Evolutionary conservation across 164 flowering plant genomes (phyloP).

Genomic region (Vitis riparia): DNA sequence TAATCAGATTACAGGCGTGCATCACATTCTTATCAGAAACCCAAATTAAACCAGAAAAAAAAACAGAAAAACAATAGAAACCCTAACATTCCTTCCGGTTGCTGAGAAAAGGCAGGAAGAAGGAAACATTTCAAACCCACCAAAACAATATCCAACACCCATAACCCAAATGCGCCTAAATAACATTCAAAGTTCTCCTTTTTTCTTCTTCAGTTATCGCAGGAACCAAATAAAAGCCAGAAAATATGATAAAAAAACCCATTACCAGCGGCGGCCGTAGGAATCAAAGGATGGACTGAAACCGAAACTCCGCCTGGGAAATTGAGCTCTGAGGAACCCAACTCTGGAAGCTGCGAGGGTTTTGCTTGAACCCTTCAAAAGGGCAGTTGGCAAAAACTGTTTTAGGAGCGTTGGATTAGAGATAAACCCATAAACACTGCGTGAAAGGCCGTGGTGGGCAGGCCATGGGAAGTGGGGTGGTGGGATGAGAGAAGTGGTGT

Average conservation of each 20-base stretch:
- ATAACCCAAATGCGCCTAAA: neutral
- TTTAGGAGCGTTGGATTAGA: conserved; percentile 20
- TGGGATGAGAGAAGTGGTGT: conserved; percentile 2
- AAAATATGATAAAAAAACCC: conserved; percentile 2
- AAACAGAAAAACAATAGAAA: no score
- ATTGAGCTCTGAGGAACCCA: conserved; percentile 15
- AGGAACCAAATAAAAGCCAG: neutral
- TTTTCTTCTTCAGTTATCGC: neutral
- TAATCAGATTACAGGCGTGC: no score
- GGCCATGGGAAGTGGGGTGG: conserved; percentile 17
- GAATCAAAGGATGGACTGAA: conserved; percentile 5
- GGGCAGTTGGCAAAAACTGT: conserved; percentile 20
- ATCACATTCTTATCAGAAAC: no score
- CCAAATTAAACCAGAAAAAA: no score
- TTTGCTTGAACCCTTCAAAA: conserved; percentile 14
- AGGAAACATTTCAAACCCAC: no score
- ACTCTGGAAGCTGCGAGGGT: conserved; percentile 15
- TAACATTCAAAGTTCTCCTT: neutral
- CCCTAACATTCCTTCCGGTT: no score
- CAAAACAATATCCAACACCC: no score
- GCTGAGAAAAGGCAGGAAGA: no score
- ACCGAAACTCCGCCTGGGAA: conserved; percentile 12
- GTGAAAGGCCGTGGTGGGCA: conserved; percentile 3
- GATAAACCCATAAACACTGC: conserved; percentile 17
- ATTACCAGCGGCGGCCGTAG: conserved; percentile 25